Percentiles rank a stretch among this genome's conserved stretches.
phyloP scores from a whole-genome alignment of 345 rosid species.

The Heritiera littoralis region DNA sequence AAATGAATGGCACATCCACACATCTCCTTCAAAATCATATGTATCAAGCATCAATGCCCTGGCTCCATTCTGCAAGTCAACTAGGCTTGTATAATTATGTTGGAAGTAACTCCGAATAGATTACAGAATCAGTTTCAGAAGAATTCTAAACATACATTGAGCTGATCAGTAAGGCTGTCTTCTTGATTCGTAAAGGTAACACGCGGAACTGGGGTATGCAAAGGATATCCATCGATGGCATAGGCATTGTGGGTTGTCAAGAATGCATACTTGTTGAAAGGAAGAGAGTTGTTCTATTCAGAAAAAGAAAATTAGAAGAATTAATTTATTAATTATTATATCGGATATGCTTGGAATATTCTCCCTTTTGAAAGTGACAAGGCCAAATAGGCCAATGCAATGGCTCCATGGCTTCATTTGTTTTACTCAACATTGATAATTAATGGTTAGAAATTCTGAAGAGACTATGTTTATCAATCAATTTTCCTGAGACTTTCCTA shows the following conservation, averaged over 20 bases:
- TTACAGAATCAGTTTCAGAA: background rate
- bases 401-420: background rate
- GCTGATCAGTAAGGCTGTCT: constrained; percentile 53
- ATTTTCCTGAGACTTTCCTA: background rate
- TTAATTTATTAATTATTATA: background rate
- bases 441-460: background rate
- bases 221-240: constrained; percentile 57
- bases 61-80: constrained; percentile 55
- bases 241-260: constrained; percentile 71
- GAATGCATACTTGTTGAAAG: constrained; percentile 71
- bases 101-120: background rate
- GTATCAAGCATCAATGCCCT: constrained; percentile 71
- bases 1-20: constrained; percentile 74
- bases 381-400: background rate
- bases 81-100: background rate
- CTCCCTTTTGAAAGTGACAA: background rate
- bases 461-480: background rate
- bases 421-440: background rate
- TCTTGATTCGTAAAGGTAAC: constrained; percentile 61
- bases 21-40: constrained; percentile 60
- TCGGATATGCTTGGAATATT: background rate
- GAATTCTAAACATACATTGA: constrained; percentile 40
- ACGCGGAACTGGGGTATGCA: constrained; percentile 53
- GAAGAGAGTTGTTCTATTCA: constrained; percentile 60
- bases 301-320: background rate